Conservation (phyloP, 768 basidiomycete species). For the Naganishia onofrii region DNA sequence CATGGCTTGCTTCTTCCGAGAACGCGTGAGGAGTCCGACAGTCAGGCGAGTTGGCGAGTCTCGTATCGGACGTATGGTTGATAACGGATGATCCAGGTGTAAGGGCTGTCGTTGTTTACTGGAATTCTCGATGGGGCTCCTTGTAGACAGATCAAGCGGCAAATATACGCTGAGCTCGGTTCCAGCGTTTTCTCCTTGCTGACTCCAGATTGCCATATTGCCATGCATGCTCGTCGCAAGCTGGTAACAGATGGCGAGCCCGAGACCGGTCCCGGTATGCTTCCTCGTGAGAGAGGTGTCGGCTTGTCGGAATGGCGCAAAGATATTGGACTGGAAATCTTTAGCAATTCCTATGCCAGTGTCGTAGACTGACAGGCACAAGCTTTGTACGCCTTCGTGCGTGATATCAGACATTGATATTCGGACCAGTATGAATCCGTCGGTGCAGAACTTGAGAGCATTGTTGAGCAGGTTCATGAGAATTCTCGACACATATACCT, state of each 20-base stretch:
- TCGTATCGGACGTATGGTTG: background rate
- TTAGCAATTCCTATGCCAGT: slow-evolving; percentile 26
- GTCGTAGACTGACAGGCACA: slow-evolving; percentile 22
- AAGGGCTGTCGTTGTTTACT: background rate
- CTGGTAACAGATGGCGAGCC: slow-evolving; percentile 27
- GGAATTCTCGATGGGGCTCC: background rate
- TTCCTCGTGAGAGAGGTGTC: slow-evolving; percentile 22
- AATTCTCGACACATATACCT: slow-evolving; percentile 27
- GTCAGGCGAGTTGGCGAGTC: background rate
- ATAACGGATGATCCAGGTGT: slow-evolving; percentile 9
- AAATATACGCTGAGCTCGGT: slow-evolving; percentile 22
- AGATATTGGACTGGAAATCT: slow-evolving; percentile 7
- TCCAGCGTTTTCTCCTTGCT: slow-evolving; percentile 25
- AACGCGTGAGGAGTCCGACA: slow-evolving; percentile 16
- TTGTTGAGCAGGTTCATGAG: slow-evolving; percentile 31
- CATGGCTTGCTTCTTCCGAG: slow-evolving; percentile 8
- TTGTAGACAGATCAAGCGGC: slow-evolving; percentile 7
- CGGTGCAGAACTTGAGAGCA: slow-evolving; percentile 26
- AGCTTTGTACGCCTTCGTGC: background rate
- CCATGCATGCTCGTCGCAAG: slow-evolving; percentile 27
- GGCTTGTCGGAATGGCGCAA: slow-evolving; percentile 25
- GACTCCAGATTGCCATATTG: slow-evolving; percentile 26
- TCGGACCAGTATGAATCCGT: slow-evolving; percentile 25
- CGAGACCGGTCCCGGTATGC: slow-evolving; percentile 25
- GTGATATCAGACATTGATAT: slow-evolving; percentile 17